These are phyloP conservation scores for Blastobotrys elegans DNA, from an alignment of 1,139 yeast genomes.

Conservation along the genomic window DNA sequence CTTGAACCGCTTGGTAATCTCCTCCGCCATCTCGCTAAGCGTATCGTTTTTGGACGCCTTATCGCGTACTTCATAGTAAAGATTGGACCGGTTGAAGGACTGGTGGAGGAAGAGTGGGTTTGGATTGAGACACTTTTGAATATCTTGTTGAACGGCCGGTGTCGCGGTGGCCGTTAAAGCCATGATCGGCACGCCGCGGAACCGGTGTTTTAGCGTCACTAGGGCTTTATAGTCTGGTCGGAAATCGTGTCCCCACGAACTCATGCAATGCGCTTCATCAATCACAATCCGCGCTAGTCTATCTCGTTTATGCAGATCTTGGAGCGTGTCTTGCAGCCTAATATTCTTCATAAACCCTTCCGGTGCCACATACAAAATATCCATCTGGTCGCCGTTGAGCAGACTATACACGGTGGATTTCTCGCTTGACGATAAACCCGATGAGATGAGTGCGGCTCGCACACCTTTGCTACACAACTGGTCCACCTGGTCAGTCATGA, in stretches of 20 bases:
- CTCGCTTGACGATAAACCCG: conserved; percentile 55
- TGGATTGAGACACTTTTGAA: conserved; percentile 39
- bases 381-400: conserved; percentile 55
- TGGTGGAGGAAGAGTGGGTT: conserved; percentile 52
- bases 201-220: conserved; percentile 64
- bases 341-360: conserved; percentile 85
- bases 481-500: conserved; percentile 96
- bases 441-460: conserved; percentile 79
- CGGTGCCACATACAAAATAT: conserved; percentile 85
- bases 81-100: conserved; percentile 85
- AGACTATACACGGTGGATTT: conserved; percentile 57
- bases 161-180: conserved; percentile 98
- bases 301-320: conserved; percentile 48
- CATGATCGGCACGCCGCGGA: conserved; percentile 83
- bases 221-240: conserved; percentile 91
- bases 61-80: conserved; percentile 69
- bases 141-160: conserved; percentile 83
- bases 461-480: conserved; percentile 65
- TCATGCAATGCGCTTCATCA: conserved; percentile 98
- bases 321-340: conserved; percentile 62
- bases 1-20: conserved; percentile 48
- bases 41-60: conserved; percentile 53
- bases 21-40: conserved; percentile 50
- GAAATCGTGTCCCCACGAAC: conserved; percentile 99
- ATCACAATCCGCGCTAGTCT: conserved; percentile 81